Base-by-base conservation (phyloP, 495 filamentous ascomycete genomes). In the Aspergillus cristatus region DNA sequence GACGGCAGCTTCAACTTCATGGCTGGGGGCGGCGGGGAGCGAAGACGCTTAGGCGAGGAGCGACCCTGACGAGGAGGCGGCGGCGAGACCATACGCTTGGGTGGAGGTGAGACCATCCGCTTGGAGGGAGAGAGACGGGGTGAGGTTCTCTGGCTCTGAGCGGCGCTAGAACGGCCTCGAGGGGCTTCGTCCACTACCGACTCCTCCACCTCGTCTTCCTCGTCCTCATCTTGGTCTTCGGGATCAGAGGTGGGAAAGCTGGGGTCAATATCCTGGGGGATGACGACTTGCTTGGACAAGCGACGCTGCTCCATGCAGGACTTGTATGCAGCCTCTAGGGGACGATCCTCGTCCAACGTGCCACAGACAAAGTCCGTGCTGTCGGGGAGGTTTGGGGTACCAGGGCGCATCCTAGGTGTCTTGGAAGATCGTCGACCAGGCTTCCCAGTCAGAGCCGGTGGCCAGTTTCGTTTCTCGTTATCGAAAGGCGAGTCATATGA, bases 351-450 rank as follows among this genome's bases (percentile, higher is more conserved):
- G 50, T 97, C 91, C 13, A 98, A 67, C 11, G 91, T 98, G 34
- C 91, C 91, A 53, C 91, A 95, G 16, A 98, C 91, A 52, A 98
- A 98, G 57, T 97, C 93, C 28, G 88, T 95, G 59, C 87, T 94
- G 59, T 98, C 91, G 7, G 91, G 91, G 6, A 97, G 65, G 41
- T 94, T 85, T 8, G 86, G 86, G 1, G 84, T 86, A 11, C 71
- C 71, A 32, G 83, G 72, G 22, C 81, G 82, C 51, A 86, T 80
- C 41, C 72, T 72, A 32, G 75, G 63, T 16, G 57, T 54, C 50
- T 65, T 71, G 6, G 58, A 54, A 14, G 58, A 14, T 35, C 48
- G 66, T 41, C 54, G 62, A 37, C 43, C 37, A 32, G 26, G 25
- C 43, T 22, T 50, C 8, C 8, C 46, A 13, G 62, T 33, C 22